Percentiles rank a stretch among this genome's conserved stretches.
These are phyloP conservation scores for Gomphus sp. DNA, from an alignment of 1,284 basidiomycete species.

Conservation along the genomic window DNA sequence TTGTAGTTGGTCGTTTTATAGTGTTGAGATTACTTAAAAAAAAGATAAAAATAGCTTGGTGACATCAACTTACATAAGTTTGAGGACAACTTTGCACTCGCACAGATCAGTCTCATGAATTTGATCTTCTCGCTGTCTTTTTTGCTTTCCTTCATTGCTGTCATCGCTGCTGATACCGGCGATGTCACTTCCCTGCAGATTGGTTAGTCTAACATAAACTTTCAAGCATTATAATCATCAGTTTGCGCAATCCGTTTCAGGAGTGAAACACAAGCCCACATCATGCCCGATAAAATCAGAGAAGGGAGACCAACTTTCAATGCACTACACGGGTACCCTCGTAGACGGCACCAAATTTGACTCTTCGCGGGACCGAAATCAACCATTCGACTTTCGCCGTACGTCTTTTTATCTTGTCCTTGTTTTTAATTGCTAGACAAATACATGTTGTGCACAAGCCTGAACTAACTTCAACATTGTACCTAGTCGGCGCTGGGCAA, in stretches of 20 bases:
- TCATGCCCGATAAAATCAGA: constrained; percentile 33
- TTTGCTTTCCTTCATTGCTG: neutral
- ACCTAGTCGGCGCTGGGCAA: constrained; percentile 33
- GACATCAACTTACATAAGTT: neutral
- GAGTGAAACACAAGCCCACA: constrained; percentile 33
- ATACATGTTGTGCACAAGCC: neutral
- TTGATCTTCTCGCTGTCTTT: neutral
- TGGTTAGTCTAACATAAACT: neutral
- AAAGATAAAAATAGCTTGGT: no score
- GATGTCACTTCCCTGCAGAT: constrained; percentile 7
- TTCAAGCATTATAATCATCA: neutral
- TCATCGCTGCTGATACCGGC: constrained; percentile 1
- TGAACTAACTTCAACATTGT: neutral
- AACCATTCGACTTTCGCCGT: constrained; percentile 32
- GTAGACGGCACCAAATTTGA: constrained; percentile 41
- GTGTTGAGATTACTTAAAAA: no score
- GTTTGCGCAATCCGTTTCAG: constrained; percentile 4
- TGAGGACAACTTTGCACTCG: no score
- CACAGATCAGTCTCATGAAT: neutral
- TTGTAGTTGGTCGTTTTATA: no score
- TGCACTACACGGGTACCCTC: constrained; percentile 41
- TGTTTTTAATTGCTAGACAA: neutral
- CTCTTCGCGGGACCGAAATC: constrained; percentile 35
- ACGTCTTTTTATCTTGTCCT: constrained; percentile 10
- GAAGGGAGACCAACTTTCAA: constrained; percentile 34